phyloP scores from a whole-genome alignment of 2,329 filamentous ascomycete species.

The Lomentospora prolificans region DNA sequence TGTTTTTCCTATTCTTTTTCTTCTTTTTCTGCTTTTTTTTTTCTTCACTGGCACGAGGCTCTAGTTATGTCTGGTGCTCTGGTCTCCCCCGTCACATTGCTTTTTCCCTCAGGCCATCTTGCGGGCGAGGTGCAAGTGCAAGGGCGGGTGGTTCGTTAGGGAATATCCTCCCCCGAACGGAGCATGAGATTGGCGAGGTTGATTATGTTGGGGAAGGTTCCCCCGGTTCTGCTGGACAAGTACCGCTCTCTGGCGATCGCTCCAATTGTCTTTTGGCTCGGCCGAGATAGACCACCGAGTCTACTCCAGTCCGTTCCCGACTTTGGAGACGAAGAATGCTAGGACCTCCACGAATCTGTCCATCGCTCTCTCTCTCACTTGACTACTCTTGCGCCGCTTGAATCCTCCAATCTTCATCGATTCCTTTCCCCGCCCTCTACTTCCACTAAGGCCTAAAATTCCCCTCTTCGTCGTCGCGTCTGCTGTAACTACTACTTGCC shows the following conservation, averaged over 20 bases:
- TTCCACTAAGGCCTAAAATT: neutral
- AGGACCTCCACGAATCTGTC: no score
- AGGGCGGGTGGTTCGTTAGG: neutral
- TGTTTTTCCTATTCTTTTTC: neutral
- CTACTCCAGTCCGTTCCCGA: no score
- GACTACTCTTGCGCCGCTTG: no score
- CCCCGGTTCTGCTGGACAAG: no score
- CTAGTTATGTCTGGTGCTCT: neutral
- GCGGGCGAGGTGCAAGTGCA: neutral
- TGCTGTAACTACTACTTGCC: neutral
- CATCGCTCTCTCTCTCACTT: no score
- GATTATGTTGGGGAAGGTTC: no score
- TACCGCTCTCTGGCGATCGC: no score
- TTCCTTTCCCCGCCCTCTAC: neutral
- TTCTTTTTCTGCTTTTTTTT: neutral
- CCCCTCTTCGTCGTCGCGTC: neutral
- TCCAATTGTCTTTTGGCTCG: no score
- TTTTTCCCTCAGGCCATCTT: neutral
- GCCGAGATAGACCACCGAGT: no score
- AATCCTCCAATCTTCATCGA: conserved; percentile 1
- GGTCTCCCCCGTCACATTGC: neutral
- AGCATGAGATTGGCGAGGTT: no score
- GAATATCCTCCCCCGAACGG: neutral
- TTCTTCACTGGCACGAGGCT: neutral
- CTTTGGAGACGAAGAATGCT: no score